Evolutionary conservation across 163 green algal species (phyloP).

Genomic region (Scenedesmus sp.): DNA sequence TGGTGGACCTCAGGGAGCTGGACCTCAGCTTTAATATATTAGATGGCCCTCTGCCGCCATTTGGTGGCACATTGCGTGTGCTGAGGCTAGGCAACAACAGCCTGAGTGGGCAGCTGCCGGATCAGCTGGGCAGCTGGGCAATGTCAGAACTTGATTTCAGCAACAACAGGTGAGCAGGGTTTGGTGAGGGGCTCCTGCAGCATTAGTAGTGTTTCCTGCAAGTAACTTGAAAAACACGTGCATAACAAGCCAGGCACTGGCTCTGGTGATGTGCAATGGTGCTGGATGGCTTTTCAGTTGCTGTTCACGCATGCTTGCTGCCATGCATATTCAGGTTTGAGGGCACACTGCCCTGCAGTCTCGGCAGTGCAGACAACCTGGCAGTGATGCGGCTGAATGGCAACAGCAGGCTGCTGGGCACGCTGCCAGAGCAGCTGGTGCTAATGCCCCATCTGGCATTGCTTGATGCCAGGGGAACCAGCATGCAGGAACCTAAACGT

Average conservation of each 20-base stretch:
- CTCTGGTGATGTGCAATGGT: neutral
- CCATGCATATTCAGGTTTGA: neutral
- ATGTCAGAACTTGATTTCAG: conserved; percentile 14
- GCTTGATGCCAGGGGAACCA: conserved; percentile 8
- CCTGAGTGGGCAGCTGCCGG: conserved; percentile 38
- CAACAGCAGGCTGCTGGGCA: neutral
- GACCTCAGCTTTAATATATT: conserved; percentile 39
- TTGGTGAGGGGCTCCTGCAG: neutral
- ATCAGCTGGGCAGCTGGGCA: conserved; percentile 1
- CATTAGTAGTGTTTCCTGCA: neutral
- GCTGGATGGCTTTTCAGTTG: neutral
- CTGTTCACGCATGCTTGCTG: neutral
- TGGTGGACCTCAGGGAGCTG: neutral
- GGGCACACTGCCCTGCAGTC: neutral
- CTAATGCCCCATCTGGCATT: neutral
- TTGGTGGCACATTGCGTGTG: conserved; percentile 14
- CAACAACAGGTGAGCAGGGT: conserved; percentile 3
- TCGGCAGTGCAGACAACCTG: neutral
- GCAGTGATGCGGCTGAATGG: neutral
- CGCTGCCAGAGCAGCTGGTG: neutral
- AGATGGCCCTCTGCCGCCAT: neutral
- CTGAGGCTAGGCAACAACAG: conserved; percentile 27
- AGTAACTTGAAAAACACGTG: neutral
- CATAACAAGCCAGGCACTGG: neutral
- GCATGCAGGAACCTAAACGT: conserved; percentile 10